phyloP scores from a whole-genome alignment of 2,329 filamentous ascomycete genomes.

The Leptographium procerum region DNA sequence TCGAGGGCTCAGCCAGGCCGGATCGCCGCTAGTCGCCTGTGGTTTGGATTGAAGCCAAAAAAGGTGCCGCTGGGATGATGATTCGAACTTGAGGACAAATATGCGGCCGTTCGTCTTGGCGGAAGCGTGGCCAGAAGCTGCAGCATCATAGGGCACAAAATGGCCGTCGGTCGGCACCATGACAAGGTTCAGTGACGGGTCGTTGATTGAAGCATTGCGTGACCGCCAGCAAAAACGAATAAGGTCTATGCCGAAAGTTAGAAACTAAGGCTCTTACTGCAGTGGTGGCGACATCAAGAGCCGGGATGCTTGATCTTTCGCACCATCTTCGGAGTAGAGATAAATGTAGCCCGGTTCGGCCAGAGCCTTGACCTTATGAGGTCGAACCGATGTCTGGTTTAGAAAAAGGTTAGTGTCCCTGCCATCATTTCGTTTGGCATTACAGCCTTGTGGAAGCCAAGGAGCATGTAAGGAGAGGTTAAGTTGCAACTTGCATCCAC shows the following conservation, averaged over 20 bases:
- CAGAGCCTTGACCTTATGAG: conserved; percentile 62
- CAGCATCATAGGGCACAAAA: conserved; percentile 69
- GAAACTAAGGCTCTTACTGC: background rate
- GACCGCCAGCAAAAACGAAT: conserved; percentile 96
- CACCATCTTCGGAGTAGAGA: conserved; percentile 81
- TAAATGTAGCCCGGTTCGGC: conserved; percentile 78
- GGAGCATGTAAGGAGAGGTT: conserved; percentile 4
- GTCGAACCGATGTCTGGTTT: conserved; percentile 18
- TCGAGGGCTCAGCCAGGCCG: conserved; percentile 70
- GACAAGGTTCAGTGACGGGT: conserved; percentile 77
- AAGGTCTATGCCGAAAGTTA: conserved; percentile 45
- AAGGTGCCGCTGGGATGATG: conserved; percentile 79
- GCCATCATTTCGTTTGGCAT: background rate
- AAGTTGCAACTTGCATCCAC: conserved; percentile 54
- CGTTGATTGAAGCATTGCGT: conserved; percentile 56
- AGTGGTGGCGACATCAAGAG: background rate
- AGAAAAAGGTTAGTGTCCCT: background rate
- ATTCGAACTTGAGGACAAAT: conserved; percentile 86
- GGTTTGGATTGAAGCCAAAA: conserved; percentile 96
- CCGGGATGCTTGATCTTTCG: background rate
- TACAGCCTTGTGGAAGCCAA: background rate
- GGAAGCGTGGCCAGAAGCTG: conserved; percentile 41
- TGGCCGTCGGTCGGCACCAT: conserved; percentile 86
- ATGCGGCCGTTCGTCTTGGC: conserved; percentile 76
- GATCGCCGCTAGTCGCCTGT: conserved; percentile 57